Base-by-base conservation (phyloP, 768 basidiomycete genomes). In the Pisolithus sp. region DNA sequence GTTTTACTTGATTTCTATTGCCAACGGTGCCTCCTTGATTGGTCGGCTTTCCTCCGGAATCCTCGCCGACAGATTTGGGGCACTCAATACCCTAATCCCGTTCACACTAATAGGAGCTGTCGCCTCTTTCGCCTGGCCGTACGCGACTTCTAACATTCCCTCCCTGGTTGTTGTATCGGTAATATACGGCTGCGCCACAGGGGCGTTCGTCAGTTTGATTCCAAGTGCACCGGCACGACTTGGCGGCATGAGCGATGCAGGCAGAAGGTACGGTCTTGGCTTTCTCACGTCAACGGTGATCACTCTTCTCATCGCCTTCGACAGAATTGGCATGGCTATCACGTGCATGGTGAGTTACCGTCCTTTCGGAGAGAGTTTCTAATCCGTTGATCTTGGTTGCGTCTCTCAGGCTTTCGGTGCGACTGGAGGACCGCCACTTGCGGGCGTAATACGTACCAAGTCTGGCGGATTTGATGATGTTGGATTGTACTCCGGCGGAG, bases 81-180 rank as follows among this genome's bases (percentile, higher is more conserved):
- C 70, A 1, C 57, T 78, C 21, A 78, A 72, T 53, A 61, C 73
- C 43, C 65, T 77, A 58, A 68, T 66, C 8, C 72, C 76, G 4
- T 71, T 71, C 30, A 72, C 69, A 2, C 38, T 70, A 23, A 20
- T 73, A 3, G 73, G 73, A 0, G 76, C 66, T 0, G 56, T 73
- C 23, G 58, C 75, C 53, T 74, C 76, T 2, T 73, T 69, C 52
- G 53, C 63, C 8, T 79, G 78, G 79, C 78, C 78, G 6, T 71
- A 68, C 54, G 62, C 65, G 2, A 57, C 53, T 28, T 60, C 60
- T 12, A 51, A 60, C 2, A 62, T 54, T 0, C 54, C 62, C 3
- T 61, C 68, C 41, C 55, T 73, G 7, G 63, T 58, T 10, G 54
- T 77, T 45, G 68, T 50, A 10, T 15, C 68, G 15, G 42, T 76